Conservation (phyloP, 2,329 filamentous ascomycete genomes). For the Colletotrichum costaricense region DNA sequence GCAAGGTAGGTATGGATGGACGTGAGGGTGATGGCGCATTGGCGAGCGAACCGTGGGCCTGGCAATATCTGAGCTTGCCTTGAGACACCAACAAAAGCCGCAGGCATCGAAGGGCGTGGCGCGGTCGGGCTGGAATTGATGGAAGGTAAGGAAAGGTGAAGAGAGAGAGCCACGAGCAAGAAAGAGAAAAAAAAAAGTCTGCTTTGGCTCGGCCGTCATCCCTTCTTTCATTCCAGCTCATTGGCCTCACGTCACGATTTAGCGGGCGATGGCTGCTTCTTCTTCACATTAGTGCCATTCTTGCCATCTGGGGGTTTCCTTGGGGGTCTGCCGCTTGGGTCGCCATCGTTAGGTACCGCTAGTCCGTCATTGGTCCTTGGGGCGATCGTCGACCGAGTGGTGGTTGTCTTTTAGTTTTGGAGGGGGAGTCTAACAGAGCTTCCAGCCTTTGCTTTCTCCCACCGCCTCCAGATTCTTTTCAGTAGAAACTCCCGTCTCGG, state of each 20-base stretch:
- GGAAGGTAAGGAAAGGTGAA: not conserved
- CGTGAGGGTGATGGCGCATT: not conserved
- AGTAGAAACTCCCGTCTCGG: not conserved
- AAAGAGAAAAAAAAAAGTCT: not conserved
- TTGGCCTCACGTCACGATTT: conserved; percentile 25
- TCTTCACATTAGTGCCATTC: conserved; percentile 14
- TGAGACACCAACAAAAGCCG: not conserved
- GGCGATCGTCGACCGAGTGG: not conserved
- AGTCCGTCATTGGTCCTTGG: not conserved
- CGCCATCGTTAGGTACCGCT: not conserved
- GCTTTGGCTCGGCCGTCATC: conserved; percentile 13
- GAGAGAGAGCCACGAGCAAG: not conserved
- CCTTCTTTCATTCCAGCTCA: not conserved
- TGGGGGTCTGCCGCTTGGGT: not conserved
- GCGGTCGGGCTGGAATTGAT: not conserved
- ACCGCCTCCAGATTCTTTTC: conserved; percentile 18
- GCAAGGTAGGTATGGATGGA: not conserved
- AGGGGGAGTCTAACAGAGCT: too few relatives aligned
- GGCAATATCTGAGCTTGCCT: not conserved
- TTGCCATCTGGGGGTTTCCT: conserved; percentile 14
- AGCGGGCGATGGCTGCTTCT: conserved; percentile 7
- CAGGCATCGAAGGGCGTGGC: not conserved
- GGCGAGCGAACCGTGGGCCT: not conserved
- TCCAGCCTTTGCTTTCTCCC: not conserved
- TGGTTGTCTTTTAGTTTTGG: not conserved